phyloP scores from a whole-genome alignment of 192 early-diverging fungal species.

The Chytriomyces confervae region DNA sequence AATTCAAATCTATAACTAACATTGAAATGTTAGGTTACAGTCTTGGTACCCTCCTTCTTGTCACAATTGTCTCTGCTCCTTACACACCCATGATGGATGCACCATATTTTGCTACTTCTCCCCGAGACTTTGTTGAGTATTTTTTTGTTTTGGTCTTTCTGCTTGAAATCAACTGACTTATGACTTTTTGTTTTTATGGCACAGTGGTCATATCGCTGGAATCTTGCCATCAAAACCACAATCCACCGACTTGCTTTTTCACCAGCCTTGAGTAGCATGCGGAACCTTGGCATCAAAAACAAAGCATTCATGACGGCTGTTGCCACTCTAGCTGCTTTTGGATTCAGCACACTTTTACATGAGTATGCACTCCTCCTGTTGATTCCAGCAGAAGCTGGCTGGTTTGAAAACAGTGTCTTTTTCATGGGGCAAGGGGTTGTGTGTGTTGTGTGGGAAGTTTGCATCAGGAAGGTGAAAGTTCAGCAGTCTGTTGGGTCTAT shows the following conservation, averaged over 20 bases:
- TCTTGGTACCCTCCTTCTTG: background rate
- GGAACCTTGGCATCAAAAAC: background rate
- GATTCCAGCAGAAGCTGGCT: background rate
- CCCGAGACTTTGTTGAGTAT: constrained; percentile 16
- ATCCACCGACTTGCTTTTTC: constrained; percentile 11
- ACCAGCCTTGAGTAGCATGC: background rate
- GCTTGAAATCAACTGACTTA: too few species aligned
- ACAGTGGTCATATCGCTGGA: constrained; percentile 7
- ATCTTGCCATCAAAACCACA: constrained; percentile 19
- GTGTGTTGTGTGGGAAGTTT: background rate
- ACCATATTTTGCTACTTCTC: constrained; percentile 12
- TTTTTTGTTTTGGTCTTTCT: too few species aligned
- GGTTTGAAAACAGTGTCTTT: background rate
- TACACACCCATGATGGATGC: background rate
- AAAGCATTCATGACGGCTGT: background rate
- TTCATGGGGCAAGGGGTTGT: constrained; percentile 14
- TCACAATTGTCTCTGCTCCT: constrained; percentile 2
- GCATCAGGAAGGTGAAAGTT: too few species aligned
- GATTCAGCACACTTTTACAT: background rate
- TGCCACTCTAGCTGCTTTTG: constrained; percentile 1
- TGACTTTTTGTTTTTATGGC: background rate
- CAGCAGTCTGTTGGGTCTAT: too few species aligned
- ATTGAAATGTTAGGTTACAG: background rate
- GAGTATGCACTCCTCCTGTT: constrained; percentile 14
- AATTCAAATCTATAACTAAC: too few species aligned